Base-by-base conservation (phyloP, 495 filamentous ascomycete genomes). In the Xylaria bambusicola region DNA sequence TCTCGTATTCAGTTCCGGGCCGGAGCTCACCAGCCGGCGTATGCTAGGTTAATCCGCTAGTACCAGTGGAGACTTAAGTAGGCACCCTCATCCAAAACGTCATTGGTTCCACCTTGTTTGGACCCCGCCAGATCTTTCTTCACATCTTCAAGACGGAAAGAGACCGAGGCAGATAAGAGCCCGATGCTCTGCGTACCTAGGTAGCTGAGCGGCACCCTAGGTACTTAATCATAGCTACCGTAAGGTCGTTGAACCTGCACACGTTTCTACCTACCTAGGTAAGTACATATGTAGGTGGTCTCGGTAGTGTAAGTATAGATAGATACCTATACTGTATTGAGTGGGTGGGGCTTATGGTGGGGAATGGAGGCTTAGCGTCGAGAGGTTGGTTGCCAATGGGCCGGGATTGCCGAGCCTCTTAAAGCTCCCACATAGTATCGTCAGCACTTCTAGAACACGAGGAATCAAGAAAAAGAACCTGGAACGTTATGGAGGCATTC, bases 1-100 rank as follows among this genome's bases (percentile, higher is more conserved):
- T n/a, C 56, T 59, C 56, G 56, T 59, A 59, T 59, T 59, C 38
- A 12, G 49, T 20, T 5, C 29, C 18, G 49, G 21, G 15, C 24
- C 10, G 45, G 56, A 42, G 42, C 42, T 6, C 15, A 21, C 10
- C 23, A 38, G 36, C 36, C 36, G 42, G 42, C 20, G 42, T 18
- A 21, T 21, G 42, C 23, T 18, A 13, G 8, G 36, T 3, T 10
- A 38, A 38, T 6, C 7, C 36, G 36, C 36, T 38, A 38, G 36
- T 38, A 5, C 31, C 31, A 33, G 10, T 3, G 13, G 3, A 38
- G 36, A 38, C 12, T 38, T 3, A 13, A 15, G 8, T 38, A 33
- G 29, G 10, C 29, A 33, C 29, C 6, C 6, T 38, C 36, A 10
- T 9, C 12, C 13, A 3, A 38, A 33, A 38, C 36, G 36, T 38